Conservation (phyloP, 257 asterid species). For the Misopates orontium region DNA sequence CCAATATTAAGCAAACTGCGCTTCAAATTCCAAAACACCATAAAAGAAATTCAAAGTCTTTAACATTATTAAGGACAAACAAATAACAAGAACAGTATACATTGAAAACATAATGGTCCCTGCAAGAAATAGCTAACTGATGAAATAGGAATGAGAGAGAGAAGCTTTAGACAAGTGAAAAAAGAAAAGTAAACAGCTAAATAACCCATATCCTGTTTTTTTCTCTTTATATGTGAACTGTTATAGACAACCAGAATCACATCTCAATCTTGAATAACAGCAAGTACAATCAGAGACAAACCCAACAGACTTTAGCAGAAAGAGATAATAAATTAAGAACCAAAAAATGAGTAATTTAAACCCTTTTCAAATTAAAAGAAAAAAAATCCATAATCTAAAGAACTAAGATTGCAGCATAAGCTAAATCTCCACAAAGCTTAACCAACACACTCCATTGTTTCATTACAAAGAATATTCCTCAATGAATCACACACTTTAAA, state of each 20-base stretch:
- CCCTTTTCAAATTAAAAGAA: conserved; percentile 33
- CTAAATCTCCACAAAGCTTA: conserved; percentile 44
- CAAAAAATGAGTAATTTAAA: conserved; percentile 29
- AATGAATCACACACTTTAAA: conserved; percentile 28
- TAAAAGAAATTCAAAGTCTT: not conserved
- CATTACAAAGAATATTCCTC: conserved; percentile 25
- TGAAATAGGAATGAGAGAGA: conserved; percentile 16
- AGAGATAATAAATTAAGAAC: conserved; percentile 32
- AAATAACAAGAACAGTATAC: conserved; percentile 9
- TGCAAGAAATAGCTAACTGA: conserved; percentile 23
- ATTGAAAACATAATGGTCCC: conserved; percentile 22
- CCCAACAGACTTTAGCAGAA: conserved; percentile 38
- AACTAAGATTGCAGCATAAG: conserved; percentile 29
- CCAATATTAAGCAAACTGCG: conserved; percentile 21
- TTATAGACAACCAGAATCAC: conserved; percentile 44
- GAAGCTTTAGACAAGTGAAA: conserved; percentile 22
- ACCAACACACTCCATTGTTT: conserved; percentile 38
- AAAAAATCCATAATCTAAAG: conserved; percentile 31
- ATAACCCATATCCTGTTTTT: conserved; percentile 30
- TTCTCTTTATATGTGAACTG: conserved; percentile 28
- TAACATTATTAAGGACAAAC: conserved; percentile 21
- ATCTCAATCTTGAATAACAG: conserved; percentile 45
- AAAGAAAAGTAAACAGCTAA: conserved; percentile 23
- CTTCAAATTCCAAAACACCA: conserved; percentile 4
- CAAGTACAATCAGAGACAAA: conserved; percentile 42